These are phyloP conservation scores for Yueomyces sp. DNA, from an alignment of 1,139 yeast species.

Conservation along the genomic window DNA sequence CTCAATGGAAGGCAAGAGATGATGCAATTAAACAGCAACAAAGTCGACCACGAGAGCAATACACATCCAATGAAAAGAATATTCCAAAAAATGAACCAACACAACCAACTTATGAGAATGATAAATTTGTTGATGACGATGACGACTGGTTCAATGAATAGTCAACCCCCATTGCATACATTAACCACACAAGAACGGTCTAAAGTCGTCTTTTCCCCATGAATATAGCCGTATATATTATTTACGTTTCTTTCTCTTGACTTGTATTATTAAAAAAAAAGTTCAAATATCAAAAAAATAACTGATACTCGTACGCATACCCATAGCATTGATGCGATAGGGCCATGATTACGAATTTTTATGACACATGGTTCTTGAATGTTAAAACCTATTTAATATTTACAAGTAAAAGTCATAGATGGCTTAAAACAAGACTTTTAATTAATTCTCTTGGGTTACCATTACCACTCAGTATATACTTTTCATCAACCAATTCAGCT, in stretches of 20 bases:
- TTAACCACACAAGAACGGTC: no score
- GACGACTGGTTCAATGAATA: conserved; percentile 21
- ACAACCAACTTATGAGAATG: conserved; percentile 4
- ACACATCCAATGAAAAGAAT: conserved; percentile 1
- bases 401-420: conserved; percentile 3
- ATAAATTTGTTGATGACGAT: conserved; percentile 24
- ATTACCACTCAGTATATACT: conserved; percentile 55
- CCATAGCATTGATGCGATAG: no score
- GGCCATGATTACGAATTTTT: no score
- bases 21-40: conserved; percentile 2
- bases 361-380: no score
- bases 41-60: conserved; percentile 2
- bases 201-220: no score
- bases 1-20: conserved; percentile 37
- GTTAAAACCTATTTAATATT: no score
- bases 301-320: no score
- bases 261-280: no score
- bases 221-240: no score
- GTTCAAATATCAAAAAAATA: no score
- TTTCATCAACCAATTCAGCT: conserved; percentile 31
- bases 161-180: no score
- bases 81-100: conserved; percentile 1
- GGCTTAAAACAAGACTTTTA: conserved; percentile 30
- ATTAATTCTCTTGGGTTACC: conserved; percentile 70
- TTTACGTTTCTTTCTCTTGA: no score